These are phyloP conservation scores for Malus sieversii DNA, from an alignment of 306 rosid genomes.

Conservation along the genomic window DNA sequence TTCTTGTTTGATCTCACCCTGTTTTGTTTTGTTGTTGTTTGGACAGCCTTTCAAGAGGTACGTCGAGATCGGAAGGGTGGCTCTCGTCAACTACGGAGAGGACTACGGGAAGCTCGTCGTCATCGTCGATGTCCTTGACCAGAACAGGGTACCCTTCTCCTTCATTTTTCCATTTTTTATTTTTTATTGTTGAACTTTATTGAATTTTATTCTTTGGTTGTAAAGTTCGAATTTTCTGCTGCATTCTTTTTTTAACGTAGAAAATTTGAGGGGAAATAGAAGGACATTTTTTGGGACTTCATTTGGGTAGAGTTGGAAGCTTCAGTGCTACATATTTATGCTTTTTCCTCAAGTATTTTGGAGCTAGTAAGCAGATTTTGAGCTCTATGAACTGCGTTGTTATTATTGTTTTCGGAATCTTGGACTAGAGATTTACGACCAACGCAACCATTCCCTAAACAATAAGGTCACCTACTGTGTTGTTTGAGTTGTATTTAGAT, in stretches of 20 bases:
- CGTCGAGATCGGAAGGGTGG: constrained; percentile 93
- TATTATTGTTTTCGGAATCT: not conserved
- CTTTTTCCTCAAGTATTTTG: not conserved
- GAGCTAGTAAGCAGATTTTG: not conserved
- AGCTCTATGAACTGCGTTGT: not conserved
- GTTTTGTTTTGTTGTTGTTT: not conserved
- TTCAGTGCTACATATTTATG: not conserved
- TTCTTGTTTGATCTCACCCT: not conserved
- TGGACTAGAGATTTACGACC: not conserved
- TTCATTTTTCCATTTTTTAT: not conserved
- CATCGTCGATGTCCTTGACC: constrained; percentile 88
- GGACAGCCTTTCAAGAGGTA: constrained; percentile 83
- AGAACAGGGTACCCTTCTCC: constrained; percentile 48
- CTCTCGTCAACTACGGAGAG: constrained; percentile 78
- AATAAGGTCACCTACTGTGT: not conserved
- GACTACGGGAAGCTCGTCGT: constrained; percentile 89
- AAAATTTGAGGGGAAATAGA: not conserved
- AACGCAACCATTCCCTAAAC: not conserved
- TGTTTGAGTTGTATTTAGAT: not conserved
- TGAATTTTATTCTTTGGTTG: not conserved
- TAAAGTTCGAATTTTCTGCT: not conserved
- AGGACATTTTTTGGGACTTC: not conserved
- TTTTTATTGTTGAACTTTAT: not conserved
- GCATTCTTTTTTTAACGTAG: not conserved
- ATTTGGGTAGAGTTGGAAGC: not conserved